These are phyloP conservation scores for Beta corolliflora DNA, from an alignment of 179 eudicot species.

Conservation along the genomic window DNA sequence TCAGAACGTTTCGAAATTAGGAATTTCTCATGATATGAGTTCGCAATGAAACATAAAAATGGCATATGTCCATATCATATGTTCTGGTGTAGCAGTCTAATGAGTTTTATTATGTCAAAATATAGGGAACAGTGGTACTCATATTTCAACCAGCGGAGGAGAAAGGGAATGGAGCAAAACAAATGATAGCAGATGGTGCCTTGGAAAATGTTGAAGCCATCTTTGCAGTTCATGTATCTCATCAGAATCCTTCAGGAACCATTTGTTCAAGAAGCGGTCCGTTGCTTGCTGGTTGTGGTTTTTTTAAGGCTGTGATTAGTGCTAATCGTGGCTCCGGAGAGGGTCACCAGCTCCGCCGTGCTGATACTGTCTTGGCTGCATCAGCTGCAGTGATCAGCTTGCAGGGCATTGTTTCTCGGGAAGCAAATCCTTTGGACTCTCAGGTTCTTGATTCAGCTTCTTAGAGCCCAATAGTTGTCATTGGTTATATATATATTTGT, in stretches of 20 bases:
- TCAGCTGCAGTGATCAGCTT: constrained; percentile 72
- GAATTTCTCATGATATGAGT: too few relatives aligned
- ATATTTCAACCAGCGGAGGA: constrained; percentile 96
- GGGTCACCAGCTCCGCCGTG: constrained; percentile 14
- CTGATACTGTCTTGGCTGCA: constrained; percentile 64
- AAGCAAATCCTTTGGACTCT: constrained; percentile 78
- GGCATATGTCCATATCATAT: too few relatives aligned
- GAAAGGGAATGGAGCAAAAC: constrained; percentile 84
- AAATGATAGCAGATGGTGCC: constrained; percentile 76
- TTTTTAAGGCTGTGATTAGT: constrained; percentile 60
- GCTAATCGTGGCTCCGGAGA: constrained; percentile 22
- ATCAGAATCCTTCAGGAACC: constrained; percentile 46
- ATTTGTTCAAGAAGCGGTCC: constrained; percentile 80
- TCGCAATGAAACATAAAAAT: too few relatives aligned
- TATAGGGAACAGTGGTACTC: constrained; percentile 75
- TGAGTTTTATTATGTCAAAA: not conserved
- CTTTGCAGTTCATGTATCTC: constrained; percentile 70
- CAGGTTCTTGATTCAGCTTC: constrained; percentile 35
- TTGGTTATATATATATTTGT: not conserved
- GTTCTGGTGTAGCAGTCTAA: not conserved
- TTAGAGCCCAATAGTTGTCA: not conserved
- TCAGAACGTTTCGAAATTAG: too few relatives aligned
- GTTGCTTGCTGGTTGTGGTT: constrained; percentile 83
- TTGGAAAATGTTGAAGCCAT: constrained; percentile 76
- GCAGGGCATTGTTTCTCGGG: constrained; percentile 85